Evolutionary conservation across 2,329 filamentous ascomycete genomes (phyloP).

Genomic region (Zelopaecilomyces penicillatus): DNA sequence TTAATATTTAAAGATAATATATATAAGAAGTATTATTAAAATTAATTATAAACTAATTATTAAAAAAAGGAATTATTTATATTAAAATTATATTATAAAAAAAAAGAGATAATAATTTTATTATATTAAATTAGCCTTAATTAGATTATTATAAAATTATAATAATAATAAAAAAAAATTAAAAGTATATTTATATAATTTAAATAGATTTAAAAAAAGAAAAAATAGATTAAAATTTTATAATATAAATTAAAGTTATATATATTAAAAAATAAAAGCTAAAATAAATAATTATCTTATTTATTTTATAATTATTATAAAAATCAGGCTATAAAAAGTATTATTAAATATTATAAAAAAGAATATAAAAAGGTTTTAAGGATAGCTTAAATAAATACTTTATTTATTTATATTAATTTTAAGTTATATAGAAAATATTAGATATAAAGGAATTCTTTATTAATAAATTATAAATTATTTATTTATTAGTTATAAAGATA

Average conservation of each 20-base stretch:
- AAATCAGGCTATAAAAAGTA: background rate
- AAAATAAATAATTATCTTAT: background rate
- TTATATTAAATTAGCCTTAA: background rate
- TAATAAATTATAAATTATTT: background rate
- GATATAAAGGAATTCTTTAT: background rate
- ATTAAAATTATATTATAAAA: background rate
- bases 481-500: background rate
- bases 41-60: background rate
- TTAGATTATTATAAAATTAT: background rate
- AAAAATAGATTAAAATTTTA: background rate
- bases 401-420: background rate
- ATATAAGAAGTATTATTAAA: background rate
- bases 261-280: background rate
- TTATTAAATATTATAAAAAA: background rate
- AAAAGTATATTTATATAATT: background rate
- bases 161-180: background rate
- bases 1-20: background rate
- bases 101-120: background rate
- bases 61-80: background rate
- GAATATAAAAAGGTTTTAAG: too few relatives aligned
- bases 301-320: background rate
- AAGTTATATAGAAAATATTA: background rate
- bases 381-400: background rate
- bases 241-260: background rate
- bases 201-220: background rate